Evolutionary conservation across 768 basidiomycete species (phyloP).

Genomic region (Pleurotus ostreatus): DNA sequence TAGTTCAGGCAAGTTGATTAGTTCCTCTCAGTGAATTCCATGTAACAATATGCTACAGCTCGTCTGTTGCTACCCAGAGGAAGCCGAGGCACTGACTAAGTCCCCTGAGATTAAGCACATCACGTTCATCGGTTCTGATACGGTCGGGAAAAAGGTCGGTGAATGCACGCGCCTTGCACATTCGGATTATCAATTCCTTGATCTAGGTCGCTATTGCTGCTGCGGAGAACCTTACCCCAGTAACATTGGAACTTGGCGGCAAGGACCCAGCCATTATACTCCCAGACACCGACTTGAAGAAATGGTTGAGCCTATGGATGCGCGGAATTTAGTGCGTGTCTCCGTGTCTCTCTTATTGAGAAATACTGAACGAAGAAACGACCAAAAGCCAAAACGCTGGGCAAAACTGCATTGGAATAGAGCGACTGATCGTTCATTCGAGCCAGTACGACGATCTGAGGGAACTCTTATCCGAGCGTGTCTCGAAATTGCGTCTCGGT

Average conservation of each 20-base stretch:
- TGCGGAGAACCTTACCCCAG: constrained; percentile 82
- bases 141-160: constrained; percentile 68
- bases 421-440: constrained; percentile 83
- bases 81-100: constrained; percentile 78
- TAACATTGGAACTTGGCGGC: constrained; percentile 91
- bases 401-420: constrained; percentile 97
- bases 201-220: constrained; percentile 76
- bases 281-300: constrained; percentile 76
- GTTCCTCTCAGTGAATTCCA: not conserved
- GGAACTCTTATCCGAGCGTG: constrained; percentile 58
- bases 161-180: not conserved
- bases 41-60: constrained; percentile 35
- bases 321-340: constrained; percentile 82
- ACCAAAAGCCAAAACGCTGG: constrained; percentile 77
- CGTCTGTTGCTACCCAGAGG: constrained; percentile 85
- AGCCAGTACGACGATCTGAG: constrained; percentile 76
- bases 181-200: not conserved
- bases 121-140: constrained; percentile 87
- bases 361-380: not conserved
- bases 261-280: constrained; percentile 93
- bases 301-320: constrained; percentile 82
- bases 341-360: not conserved
- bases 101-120: constrained; percentile 86
- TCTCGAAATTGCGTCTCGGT: constrained; percentile 69
- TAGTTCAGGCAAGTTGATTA: constrained; percentile 65